These are phyloP conservation scores for Pseudozyma tsukubaensis DNA, from an alignment of 1,284 basidiomycete species.

Conservation along the genomic window DNA sequence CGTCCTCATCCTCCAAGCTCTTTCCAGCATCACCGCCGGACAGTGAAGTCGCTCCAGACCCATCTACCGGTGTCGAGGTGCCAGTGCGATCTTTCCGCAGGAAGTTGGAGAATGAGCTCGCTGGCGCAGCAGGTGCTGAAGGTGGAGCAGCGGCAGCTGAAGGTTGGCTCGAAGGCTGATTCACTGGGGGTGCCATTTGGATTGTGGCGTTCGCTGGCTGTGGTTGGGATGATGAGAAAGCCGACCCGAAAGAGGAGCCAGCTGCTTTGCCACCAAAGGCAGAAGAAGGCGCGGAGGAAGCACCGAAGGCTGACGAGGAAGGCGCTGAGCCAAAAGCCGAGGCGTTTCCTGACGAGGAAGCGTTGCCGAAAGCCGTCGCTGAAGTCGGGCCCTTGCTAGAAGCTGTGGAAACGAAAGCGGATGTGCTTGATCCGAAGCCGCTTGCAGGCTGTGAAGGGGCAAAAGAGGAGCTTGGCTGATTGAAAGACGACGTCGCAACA, in stretches of 20 bases:
- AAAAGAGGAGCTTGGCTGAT: slow-evolving; percentile 16
- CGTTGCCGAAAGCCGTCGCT: background rate
- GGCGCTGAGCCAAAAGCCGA: background rate
- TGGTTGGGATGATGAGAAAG: slow-evolving; percentile 12
- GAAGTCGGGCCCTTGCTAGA: background rate
- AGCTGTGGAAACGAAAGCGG: slow-evolving; percentile 19
- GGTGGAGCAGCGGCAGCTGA: slow-evolving; percentile 3
- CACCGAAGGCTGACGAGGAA: slow-evolving; percentile 24
- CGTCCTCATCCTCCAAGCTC: slow-evolving; percentile 35
- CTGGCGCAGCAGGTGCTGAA: slow-evolving; percentile 15
- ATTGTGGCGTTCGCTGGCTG: background rate
- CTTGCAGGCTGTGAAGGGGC: slow-evolving; percentile 6
- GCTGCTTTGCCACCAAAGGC: slow-evolving; percentile 13
- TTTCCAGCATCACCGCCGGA: background rate
- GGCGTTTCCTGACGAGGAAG: too few relatives aligned
- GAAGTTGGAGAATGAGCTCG: slow-evolving; percentile 48
- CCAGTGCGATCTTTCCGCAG: slow-evolving; percentile 44
- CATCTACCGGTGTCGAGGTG: slow-evolving; percentile 21
- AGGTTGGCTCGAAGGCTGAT: background rate
- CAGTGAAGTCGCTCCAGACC: slow-evolving; percentile 1
- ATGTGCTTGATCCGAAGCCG: slow-evolving; percentile 8
- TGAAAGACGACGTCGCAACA: slow-evolving; percentile 6
- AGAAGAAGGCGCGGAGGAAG: background rate
- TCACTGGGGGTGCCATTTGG: background rate
- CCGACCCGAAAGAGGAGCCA: slow-evolving; percentile 13